These are phyloP conservation scores for Oryza brachyantha DNA, from an alignment of 176 grass and related monocot genomes.

Conservation along the genomic window DNA sequence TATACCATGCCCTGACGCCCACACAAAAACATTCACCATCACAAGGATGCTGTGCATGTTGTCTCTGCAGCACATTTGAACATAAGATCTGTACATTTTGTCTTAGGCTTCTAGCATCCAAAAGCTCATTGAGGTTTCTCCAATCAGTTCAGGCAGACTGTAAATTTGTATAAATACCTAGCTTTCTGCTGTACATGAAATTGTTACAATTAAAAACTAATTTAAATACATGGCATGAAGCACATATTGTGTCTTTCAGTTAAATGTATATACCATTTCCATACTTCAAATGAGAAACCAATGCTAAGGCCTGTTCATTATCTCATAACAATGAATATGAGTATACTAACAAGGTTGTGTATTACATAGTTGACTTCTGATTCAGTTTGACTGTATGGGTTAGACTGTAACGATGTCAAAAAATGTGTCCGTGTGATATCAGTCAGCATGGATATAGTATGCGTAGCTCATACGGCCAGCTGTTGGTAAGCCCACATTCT, in stretches of 20 bases:
- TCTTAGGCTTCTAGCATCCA: background rate
- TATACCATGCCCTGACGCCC: background rate
- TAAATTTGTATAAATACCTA: background rate
- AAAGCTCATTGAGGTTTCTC: background rate
- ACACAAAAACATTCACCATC: background rate
- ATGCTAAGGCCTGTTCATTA: background rate
- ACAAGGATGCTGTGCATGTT: background rate
- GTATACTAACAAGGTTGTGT: background rate
- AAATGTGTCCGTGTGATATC: background rate
- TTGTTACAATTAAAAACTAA: slow-evolving; percentile 1
- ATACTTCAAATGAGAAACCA: background rate
- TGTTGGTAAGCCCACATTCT: background rate
- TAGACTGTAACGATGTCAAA: background rate
- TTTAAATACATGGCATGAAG: background rate
- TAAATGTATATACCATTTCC: background rate
- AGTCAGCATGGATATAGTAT: background rate
- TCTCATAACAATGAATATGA: background rate
- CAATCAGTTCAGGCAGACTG: background rate
- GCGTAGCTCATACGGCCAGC: background rate
- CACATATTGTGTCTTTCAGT: background rate
- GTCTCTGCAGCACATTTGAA: background rate
- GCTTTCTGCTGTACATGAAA: background rate
- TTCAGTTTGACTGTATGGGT: background rate
- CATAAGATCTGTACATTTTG: background rate
- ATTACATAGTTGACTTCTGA: background rate